Percentiles rank a stretch among this genome's conserved stretches.
These are phyloP conservation scores for Sporopachydermia quercuum DNA, from an alignment of 805 yeast genomes.

Conservation along the genomic window DNA sequence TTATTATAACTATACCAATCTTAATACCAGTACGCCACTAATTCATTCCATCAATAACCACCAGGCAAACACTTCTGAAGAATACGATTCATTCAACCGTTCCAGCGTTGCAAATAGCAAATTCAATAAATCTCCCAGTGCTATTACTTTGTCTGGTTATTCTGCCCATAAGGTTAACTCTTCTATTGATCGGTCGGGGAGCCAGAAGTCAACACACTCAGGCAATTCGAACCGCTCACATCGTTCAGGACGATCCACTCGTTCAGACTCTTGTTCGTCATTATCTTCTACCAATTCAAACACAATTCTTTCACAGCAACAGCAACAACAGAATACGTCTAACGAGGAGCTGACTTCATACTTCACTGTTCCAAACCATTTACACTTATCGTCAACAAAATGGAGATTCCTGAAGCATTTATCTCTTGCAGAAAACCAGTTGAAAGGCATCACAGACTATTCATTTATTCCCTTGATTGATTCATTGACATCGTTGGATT, in stretches of 20 bases:
- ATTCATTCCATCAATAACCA: too few species aligned
- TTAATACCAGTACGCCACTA: too few species aligned
- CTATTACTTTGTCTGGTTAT: neutral
- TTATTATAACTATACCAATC: too few species aligned
- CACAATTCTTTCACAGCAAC: conserved; percentile 3
- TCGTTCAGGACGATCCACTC: conserved; percentile 2
- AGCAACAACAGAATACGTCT: neutral
- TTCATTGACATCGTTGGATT: conserved; percentile 30
- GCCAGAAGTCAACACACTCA: neutral
- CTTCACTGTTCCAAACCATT: neutral
- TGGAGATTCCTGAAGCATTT: conserved; percentile 27
- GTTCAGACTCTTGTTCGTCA: conserved; percentile 5
- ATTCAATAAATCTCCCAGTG: conserved; percentile 5
- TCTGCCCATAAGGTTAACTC: neutral
- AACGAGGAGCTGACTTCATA: conserved; percentile 2
- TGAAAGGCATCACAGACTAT: conserved; percentile 17
- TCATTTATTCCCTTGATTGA: conserved; percentile 18
- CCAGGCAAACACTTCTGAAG: too few species aligned
- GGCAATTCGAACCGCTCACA: conserved; percentile 2
- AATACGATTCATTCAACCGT: neutral
- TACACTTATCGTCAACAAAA: conserved; percentile 8
- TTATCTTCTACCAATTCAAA: conserved; percentile 5
- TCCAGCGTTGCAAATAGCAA: conserved; percentile 10
- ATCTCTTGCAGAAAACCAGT: conserved; percentile 25
- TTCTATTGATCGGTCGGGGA: too few species aligned